A percentile compares a stretch with the other conserved stretches of the same genome.
Conservation (phyloP, 129 eudicot genomes). For the Rutidosis leptorrhynchoides region DNA sequence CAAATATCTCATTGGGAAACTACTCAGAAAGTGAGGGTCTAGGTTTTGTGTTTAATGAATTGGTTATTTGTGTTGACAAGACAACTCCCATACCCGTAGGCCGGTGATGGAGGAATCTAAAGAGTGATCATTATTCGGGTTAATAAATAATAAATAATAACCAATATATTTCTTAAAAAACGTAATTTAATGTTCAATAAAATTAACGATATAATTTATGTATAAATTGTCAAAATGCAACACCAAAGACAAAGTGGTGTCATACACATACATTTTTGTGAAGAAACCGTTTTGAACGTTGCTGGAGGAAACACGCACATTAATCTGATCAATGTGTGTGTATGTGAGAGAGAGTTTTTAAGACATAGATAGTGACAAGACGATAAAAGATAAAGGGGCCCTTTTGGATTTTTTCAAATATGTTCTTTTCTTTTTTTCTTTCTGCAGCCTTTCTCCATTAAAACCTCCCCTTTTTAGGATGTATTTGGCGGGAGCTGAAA, state of each 20-base stretch:
- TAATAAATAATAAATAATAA: no score
- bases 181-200: no score
- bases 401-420: conserved; percentile 37
- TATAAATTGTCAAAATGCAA: neutral
- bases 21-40: neutral
- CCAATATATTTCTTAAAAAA: no score
- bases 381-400: conserved; percentile 43
- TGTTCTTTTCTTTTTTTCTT: conserved; percentile 19
- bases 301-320: conserved; percentile 13
- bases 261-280: conserved; percentile 24
- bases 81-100: neutral
- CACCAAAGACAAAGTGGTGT: conserved; percentile 1
- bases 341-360: conserved; percentile 23
- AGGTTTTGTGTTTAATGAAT: neutral
- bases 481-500: no score
- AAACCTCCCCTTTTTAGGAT: conserved; percentile 23
- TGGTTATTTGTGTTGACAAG: neutral
- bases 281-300: conserved; percentile 28
- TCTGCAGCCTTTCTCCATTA: conserved; percentile 45
- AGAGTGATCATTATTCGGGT: neutral
- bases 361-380: conserved; percentile 46
- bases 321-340: neutral
- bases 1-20: neutral
- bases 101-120: neutral
- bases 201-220: no score